phyloP scores from a whole-genome alignment of 2,329 filamentous ascomycete genomes.

The Neocucurbitaria cava region DNA sequence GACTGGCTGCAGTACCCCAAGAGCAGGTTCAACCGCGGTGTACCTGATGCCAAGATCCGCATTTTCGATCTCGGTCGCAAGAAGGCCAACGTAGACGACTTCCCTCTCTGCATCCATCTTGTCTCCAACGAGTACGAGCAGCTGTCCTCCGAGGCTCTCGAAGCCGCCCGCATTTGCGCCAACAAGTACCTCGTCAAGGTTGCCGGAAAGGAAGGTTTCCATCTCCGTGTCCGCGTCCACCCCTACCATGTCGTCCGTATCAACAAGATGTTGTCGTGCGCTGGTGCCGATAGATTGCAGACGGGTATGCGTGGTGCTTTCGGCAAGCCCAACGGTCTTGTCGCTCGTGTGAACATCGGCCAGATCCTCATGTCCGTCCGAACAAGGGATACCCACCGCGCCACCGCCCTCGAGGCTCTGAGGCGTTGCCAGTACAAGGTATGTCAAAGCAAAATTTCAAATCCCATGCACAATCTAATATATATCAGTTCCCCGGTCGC shows the following conservation, averaged over 20 bases:
- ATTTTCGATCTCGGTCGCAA: slow-evolving; percentile 99
- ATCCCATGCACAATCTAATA: slow-evolving; percentile 6
- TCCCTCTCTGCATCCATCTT: slow-evolving; percentile 96
- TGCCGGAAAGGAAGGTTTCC: slow-evolving; percentile 75
- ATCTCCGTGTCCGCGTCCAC: slow-evolving; percentile 82
- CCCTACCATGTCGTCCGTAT: slow-evolving; percentile 99
- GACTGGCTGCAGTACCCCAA: slow-evolving; percentile 86
- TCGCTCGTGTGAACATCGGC: slow-evolving; percentile 99
- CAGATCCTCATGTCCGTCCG: slow-evolving; percentile 98
- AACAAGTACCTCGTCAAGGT: slow-evolving; percentile 89
- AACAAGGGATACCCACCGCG: slow-evolving; percentile 93
- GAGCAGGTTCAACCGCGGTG: slow-evolving; percentile 99
- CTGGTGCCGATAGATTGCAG: slow-evolving; percentile 99
- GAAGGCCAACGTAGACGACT: slow-evolving; percentile 98
- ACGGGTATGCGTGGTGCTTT: slow-evolving; percentile 99
- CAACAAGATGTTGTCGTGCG: slow-evolving; percentile 99
- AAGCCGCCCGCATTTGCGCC: slow-evolving; percentile 99
- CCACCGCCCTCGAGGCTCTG: slow-evolving; percentile 95
- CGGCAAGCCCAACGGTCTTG: slow-evolving; percentile 98
- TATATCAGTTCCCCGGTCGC: slow-evolving; percentile 84
- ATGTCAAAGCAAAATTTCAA: not conserved
- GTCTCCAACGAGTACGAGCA: slow-evolving; percentile 99
- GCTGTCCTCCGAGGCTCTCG: slow-evolving; percentile 98
- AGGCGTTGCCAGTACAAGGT: slow-evolving; percentile 98
- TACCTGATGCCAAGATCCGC: slow-evolving; percentile 79